These are phyloP conservation scores for Diplodia sapinea DNA, from an alignment of 2,329 filamentous ascomycete species.

Conservation along the genomic window DNA sequence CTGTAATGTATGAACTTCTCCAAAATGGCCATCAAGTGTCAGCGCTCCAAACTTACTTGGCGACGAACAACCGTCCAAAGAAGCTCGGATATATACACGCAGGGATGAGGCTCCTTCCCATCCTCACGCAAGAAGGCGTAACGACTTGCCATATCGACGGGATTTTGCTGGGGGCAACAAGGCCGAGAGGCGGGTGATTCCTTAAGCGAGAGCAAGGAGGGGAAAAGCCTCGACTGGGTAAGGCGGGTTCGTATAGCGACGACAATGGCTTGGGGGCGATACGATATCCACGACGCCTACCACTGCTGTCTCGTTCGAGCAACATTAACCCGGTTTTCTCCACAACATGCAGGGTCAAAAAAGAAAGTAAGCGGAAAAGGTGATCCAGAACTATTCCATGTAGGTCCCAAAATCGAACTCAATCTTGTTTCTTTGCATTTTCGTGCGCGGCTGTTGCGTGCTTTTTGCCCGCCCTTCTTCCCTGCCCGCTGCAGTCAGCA, in stretches of 20 bases:
- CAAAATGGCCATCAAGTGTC: not conserved
- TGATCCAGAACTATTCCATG: not conserved
- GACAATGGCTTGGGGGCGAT: no score
- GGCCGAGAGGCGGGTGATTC: not conserved
- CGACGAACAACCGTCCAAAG: not conserved
- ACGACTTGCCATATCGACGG: not conserved
- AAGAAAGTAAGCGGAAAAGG: not conserved
- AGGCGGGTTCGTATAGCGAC: no score
- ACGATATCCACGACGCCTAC: no score
- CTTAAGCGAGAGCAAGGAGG: not conserved
- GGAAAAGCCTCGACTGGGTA: not conserved
- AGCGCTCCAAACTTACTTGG: not conserved
- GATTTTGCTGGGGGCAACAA: not conserved
- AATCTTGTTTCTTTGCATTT: constrained; percentile 10
- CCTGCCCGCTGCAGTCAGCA: constrained; percentile 3
- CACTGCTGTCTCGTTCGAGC: no score
- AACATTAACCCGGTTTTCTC: no score
- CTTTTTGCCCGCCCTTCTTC: not conserved
- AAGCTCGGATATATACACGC: not conserved
- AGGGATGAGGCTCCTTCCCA: not conserved
- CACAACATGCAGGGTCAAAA: not conserved
- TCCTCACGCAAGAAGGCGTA: not conserved
- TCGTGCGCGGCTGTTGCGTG: not conserved
- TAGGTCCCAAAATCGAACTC: not conserved
- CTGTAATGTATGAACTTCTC: not conserved